Evolutionary conservation across 345 rosid species (phyloP), one percentile per base, ranked within the genome.

Genomic region (Atalantia buxifolia): DNA sequence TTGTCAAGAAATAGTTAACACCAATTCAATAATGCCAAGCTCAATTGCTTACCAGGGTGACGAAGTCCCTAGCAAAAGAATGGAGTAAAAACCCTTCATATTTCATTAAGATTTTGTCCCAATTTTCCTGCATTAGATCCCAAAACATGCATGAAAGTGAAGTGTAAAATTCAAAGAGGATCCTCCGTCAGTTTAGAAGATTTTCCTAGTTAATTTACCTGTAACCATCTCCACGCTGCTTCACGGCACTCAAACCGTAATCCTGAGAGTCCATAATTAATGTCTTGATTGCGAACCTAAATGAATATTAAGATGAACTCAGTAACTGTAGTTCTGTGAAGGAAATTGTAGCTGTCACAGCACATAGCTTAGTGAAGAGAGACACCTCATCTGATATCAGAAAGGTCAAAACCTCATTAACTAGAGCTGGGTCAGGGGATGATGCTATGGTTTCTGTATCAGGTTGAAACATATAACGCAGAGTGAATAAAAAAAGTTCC

Each of bases 211-310:
- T 30, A 63, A 63, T 18, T 63, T 63, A 84, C 87, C 86, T 81
- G 74, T 81, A 81, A 72, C 89, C 86, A 87, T 77, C 6, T 71
- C 87, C 87, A 84, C 21, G 87, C 86, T 56, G 71, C 70, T 79
- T 81, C 79, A 0, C 85, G 76, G 48, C 84, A 84, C 64, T 87
- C 89, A 64, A 77, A 56, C 72, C 82, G 83, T 75, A 84, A 66
- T 63, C 84, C 82, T 14, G 2, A 1, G 19, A 84, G 75, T 78
- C 66, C 85, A 50, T 81, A 87, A 42, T 31, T 0, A 36, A 83
- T 63, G 2, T 87, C 86, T 78, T 79, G 83, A 79, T 79, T 60
- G 13, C 85, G 72, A 64, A 84, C 85, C 89, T 86, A 69, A 42
- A 77, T 42, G 16, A 21, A 67, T 16, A 14, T 56, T 14, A 8